phyloP scores from a whole-genome alignment of 768 basidiomycete genomes.

The Mrakia gelida region DNA sequence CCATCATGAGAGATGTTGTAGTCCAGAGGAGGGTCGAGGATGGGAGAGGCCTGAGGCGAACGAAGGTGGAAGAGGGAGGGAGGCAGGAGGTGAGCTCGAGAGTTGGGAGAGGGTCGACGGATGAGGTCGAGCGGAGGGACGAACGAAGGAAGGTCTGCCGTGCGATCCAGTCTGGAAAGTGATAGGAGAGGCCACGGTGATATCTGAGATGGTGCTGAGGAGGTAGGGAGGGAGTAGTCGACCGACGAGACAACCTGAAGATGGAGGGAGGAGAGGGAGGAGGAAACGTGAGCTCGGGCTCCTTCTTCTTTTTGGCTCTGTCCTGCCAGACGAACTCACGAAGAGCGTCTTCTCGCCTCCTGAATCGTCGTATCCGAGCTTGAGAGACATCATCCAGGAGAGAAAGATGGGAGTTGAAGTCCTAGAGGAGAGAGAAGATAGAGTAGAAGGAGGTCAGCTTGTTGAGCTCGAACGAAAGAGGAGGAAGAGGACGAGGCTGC shows the following conservation, averaged over 20 bases:
- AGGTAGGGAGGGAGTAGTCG: constrained; percentile 6
- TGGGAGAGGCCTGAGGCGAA: neutral
- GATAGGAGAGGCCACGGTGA: neutral
- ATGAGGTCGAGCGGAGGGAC: neutral
- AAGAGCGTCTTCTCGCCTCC: neutral
- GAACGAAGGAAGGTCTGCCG: constrained; percentile 6
- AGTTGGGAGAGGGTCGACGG: neutral
- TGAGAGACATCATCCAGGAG: neutral
- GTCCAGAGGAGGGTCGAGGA: constrained; percentile 50
- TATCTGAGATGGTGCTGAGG: neutral
- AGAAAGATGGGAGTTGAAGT: neutral
- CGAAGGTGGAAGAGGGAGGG: neutral
- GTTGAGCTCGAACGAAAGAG: neutral
- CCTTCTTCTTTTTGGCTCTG: no score
- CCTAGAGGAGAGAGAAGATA: neutral
- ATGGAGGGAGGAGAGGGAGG: neutral
- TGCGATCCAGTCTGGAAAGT: neutral
- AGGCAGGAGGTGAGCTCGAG: neutral
- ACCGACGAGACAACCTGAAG: constrained; percentile 6
- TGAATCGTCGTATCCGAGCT: neutral
- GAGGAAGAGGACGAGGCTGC: neutral
- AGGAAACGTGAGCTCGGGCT: neutral
- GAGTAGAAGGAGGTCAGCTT: neutral
- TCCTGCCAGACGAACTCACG: neutral
- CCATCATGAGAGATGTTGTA: constrained; percentile 83